phyloP scores from a whole-genome alignment of 306 rosid genomes.

The Vigna nakashimae region DNA sequence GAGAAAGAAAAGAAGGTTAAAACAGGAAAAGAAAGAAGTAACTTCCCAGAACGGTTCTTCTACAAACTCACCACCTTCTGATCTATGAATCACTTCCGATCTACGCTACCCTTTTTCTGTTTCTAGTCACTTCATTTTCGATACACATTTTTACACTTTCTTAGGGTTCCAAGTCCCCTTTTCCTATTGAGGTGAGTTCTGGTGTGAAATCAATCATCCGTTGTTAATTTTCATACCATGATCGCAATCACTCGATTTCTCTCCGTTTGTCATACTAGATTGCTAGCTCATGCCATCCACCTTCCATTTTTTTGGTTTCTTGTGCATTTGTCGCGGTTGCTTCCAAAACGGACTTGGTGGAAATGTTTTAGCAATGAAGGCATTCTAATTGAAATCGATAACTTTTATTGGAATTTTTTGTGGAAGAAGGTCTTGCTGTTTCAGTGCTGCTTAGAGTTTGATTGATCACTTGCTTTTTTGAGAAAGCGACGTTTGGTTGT shows the following conservation, averaged over 20 bases:
- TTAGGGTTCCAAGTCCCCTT: conserved; percentile 4
- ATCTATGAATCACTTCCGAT: background rate
- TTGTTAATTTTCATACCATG: background rate
- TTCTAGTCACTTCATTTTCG: conserved; percentile 3
- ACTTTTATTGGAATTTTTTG: background rate
- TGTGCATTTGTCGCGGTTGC: background rate
- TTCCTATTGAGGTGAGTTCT: conserved; percentile 36
- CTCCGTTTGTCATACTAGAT: background rate
- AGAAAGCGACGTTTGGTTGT: conserved; percentile 13
- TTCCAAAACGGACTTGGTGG: background rate
- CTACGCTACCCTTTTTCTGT: background rate
- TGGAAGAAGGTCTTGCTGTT: background rate
- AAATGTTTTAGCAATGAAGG: background rate
- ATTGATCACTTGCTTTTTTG: background rate
- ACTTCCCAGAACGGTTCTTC: background rate
- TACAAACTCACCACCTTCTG: background rate
- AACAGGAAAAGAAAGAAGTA: too few species aligned
- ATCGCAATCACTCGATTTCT: background rate
- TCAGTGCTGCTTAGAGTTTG: conserved; percentile 7
- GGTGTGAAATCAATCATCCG: background rate
- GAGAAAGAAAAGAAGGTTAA: too few species aligned
- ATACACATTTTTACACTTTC: background rate
- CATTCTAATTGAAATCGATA: background rate
- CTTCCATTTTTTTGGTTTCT: background rate
- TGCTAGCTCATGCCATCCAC: background rate